Evolutionary conservation across 352 stramenopile species (phyloP).

Genomic region (Phytopythium delawarense): DNA sequence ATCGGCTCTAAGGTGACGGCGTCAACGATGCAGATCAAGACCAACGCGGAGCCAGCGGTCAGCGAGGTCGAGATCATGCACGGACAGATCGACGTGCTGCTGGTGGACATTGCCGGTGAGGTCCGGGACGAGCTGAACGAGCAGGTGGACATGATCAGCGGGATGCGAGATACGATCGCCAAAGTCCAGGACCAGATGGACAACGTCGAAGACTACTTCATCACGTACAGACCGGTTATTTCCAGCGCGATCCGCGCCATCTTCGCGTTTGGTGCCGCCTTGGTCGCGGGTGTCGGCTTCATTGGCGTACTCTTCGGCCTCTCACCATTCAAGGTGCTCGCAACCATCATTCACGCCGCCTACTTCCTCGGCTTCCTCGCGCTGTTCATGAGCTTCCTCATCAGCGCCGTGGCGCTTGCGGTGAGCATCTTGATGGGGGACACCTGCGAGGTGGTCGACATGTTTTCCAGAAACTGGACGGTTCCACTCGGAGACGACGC

Average conservation of each 20-base stretch:
- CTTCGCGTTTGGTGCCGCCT: conserved; percentile 38
- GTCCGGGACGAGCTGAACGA: conserved; percentile 40
- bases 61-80: conserved; percentile 27
- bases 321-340: conserved; percentile 50
- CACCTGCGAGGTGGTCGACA: conserved; percentile 45
- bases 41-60: conserved; percentile 34
- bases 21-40: conserved; percentile 28
- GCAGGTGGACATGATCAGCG: conserved; percentile 23
- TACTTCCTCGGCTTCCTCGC: conserved; percentile 68
- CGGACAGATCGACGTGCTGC: conserved; percentile 24
- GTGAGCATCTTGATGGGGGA: conserved; percentile 56
- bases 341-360: conserved; percentile 66
- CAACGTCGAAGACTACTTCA: conserved; percentile 30
- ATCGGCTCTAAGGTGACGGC: conserved; percentile 30
- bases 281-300: conserved; percentile 45
- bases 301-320: conserved; percentile 62
- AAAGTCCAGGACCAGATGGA: conserved; percentile 24
- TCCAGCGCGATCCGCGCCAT: conserved; percentile 37
- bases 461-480: conserved; percentile 53
- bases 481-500: conserved; percentile 35
- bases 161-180: conserved; percentile 26
- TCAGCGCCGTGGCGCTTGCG: conserved; percentile 50
- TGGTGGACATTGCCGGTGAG: conserved; percentile 31
- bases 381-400: conserved; percentile 57
- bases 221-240: conserved; percentile 29